Conservation (phyloP, 2,329 filamentous ascomycete genomes). For the Rhynchosporium graminicola region DNA sequence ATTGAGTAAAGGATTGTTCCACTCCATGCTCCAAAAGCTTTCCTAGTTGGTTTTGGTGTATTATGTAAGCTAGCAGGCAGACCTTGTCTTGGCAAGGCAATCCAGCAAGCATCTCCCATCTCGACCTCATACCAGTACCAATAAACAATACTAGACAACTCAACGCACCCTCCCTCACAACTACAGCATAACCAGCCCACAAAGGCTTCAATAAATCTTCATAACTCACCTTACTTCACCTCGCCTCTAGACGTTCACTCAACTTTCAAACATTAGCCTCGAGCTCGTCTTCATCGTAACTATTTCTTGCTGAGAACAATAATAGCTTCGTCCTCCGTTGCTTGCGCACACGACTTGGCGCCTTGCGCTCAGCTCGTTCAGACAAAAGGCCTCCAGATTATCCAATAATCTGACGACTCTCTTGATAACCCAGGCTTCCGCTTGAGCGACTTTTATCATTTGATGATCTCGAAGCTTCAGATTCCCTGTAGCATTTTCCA, state of each 20-base stretch:
- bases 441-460: conserved; percentile 1
- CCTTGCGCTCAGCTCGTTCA: conserved; percentile 26
- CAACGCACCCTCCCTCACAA: neutral
- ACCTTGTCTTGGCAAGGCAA: conserved; percentile 4
- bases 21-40: too few species aligned
- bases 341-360: conserved; percentile 27
- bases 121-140: neutral
- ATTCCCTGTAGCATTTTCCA: neutral
- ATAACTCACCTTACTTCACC: too few species aligned
- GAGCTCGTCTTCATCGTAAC: neutral
- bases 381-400: too few species aligned
- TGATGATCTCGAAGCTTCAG: neutral
- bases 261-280: neutral
- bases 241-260: neutral
- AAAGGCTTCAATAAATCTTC: neutral
- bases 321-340: neutral
- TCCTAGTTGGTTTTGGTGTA: neutral
- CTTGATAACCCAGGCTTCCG: neutral
- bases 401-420: neutral
- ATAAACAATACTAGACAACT: neutral
- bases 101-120: neutral
- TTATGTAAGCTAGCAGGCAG: neutral
- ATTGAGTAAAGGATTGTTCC: neutral
- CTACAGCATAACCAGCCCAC: neutral
- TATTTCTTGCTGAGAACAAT: neutral